Evolutionary conservation across 2,329 filamentous ascomycete species (phyloP).

Genomic region (Stachybotrys chlorohalonatus): DNA sequence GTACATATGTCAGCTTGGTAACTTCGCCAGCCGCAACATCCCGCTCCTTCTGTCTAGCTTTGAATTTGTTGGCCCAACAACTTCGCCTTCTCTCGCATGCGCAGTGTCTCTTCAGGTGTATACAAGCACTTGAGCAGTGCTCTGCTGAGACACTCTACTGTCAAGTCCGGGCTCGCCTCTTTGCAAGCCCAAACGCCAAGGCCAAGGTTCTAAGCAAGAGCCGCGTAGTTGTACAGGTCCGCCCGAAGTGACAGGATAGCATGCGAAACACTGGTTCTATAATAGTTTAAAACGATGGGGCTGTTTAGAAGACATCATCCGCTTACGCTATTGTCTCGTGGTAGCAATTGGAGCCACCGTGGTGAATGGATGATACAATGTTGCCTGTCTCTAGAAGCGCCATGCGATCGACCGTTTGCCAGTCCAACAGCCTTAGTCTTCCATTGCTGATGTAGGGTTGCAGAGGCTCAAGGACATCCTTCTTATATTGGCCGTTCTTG

Average conservation of each 20-base stretch:
- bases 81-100: conserved; percentile 10
- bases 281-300: neutral
- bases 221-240: conserved; percentile 35
- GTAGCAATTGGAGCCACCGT: conserved; percentile 31
- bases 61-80: conserved; percentile 5
- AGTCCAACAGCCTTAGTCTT: conserved; percentile 13
- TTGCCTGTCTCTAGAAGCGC: conserved; percentile 25
- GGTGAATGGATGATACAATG: conserved; percentile 24
- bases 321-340: conserved; percentile 34
- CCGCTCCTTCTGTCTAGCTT: conserved; percentile 1
- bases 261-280: conserved; percentile 33
- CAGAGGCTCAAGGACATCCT: conserved; percentile 6
- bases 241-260: conserved; percentile 36
- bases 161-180: conserved; percentile 21
- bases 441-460: conserved; percentile 10
- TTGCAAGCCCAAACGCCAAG: conserved; percentile 30
- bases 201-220: conserved; percentile 28
- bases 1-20: conserved; percentile 4
- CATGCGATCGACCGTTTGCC: conserved; percentile 20
- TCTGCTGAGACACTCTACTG: conserved; percentile 13
- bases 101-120: conserved; percentile 2
- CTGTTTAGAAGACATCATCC: neutral
- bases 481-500: conserved; percentile 6
- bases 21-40: conserved; percentile 5
- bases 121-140: conserved; percentile 14